Evolutionary conservation across 2,329 filamentous ascomycete species (phyloP).

Genomic region (Botryotinia narcissicola): DNA sequence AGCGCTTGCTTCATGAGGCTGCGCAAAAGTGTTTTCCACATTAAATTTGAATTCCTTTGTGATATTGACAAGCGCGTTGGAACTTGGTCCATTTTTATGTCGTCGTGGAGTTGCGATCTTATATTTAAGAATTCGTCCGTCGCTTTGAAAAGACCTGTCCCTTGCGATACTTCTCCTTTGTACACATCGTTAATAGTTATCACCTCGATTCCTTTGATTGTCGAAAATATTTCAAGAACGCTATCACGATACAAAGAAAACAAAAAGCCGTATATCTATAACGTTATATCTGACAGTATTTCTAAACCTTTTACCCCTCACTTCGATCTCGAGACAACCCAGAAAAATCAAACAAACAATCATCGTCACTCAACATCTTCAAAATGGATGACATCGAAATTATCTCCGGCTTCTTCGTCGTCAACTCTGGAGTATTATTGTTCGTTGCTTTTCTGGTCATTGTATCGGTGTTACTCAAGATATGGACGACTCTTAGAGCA

Average conservation of each 20-base stretch:
- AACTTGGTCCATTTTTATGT: background rate
- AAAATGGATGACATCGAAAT: conserved; percentile 19
- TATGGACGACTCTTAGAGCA: conserved; percentile 10
- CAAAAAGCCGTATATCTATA: background rate
- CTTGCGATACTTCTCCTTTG: background rate
- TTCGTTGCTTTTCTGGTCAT: conserved; percentile 16
- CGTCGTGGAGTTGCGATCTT: background rate
- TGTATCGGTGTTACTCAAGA: conserved; percentile 6
- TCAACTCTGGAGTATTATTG: conserved; percentile 11
- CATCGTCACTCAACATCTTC: background rate
- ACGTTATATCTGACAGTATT: no score
- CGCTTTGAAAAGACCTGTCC: background rate
- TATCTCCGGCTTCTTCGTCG: conserved; percentile 11
- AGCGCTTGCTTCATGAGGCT: background rate
- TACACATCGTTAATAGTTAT: background rate
- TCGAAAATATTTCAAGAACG: background rate
- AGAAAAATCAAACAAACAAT: background rate
- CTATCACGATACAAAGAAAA: background rate
- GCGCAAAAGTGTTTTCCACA: background rate
- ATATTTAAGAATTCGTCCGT: background rate
- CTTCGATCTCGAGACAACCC: background rate
- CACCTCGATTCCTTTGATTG: background rate
- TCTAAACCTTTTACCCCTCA: background rate
- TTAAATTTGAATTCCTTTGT: conserved; percentile 6
- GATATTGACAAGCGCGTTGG: conserved; percentile 1